A percentile compares a stretch with the other conserved stretches of the same genome.
phyloP scores from a whole-genome alignment of 2,329 filamentous ascomycete species.

The Colletotrichum horii region DNA sequence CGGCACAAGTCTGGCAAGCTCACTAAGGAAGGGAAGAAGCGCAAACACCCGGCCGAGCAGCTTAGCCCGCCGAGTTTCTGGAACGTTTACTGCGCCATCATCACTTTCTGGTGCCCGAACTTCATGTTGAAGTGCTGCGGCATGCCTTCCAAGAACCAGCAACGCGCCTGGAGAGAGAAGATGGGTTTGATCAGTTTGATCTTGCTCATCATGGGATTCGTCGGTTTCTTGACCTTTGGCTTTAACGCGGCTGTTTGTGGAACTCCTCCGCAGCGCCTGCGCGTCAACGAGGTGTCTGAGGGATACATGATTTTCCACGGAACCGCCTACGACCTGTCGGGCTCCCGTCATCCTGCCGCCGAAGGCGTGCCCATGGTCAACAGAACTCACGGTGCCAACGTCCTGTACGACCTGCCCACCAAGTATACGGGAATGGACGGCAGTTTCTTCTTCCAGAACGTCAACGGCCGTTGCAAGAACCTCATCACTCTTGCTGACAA shows the following conservation, averaged over 20 bases:
- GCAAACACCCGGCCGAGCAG: constrained; percentile 62
- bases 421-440: constrained; percentile 89
- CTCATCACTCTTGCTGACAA: constrained; percentile 75
- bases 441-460: constrained; percentile 97
- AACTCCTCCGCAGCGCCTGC: constrained; percentile 72
- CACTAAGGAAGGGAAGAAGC: constrained; percentile 62
- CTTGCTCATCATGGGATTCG: constrained; percentile 81
- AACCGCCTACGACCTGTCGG: constrained; percentile 81
- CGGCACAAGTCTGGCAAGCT: constrained; percentile 64
- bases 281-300: constrained; percentile 78
- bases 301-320: constrained; percentile 98
- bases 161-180: constrained; percentile 96
- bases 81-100: constrained; percentile 92
- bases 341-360: constrained; percentile 80
- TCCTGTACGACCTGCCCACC: constrained; percentile 84
- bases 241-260: constrained; percentile 91
- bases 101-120: constrained; percentile 95
- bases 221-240: constrained; percentile 95
- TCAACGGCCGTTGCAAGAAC: constrained; percentile 95
- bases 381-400: constrained; percentile 67
- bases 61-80: constrained; percentile 85
- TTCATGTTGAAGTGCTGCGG: constrained; percentile 86
- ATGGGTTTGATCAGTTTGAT: constrained; percentile 97
- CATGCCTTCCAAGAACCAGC: constrained; percentile 83
- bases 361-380: constrained; percentile 70